Conservation (phyloP, 805 yeast genomes). For the Saturnispora hagleri region DNA sequence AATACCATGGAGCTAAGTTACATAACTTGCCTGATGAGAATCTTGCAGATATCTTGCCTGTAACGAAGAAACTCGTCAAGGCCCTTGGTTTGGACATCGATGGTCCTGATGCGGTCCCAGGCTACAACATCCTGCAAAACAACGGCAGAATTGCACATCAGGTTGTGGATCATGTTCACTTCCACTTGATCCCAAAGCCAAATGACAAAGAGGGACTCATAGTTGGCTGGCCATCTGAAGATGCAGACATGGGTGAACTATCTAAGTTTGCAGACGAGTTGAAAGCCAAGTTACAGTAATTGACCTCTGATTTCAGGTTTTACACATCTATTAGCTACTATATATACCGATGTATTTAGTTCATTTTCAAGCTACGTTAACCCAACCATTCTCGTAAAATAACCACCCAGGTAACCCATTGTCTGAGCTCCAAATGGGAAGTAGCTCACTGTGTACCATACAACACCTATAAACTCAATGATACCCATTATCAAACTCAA, state of each 20-base stretch:
- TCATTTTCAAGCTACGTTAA: slow-evolving; percentile 7
- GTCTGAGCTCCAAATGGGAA: slow-evolving; percentile 94
- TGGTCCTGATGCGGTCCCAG: slow-evolving; percentile 49
- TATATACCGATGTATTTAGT: neutral
- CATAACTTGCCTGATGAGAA: slow-evolving; percentile 92
- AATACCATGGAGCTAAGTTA: slow-evolving; percentile 85
- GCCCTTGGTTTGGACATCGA: slow-evolving; percentile 58
- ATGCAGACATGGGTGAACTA: slow-evolving; percentile 65
- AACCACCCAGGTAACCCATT: slow-evolving; percentile 31
- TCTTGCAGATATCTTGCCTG: slow-evolving; percentile 76
- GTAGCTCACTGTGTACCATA: slow-evolving; percentile 84
- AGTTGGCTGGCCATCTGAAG: slow-evolving; percentile 93
- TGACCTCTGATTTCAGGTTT: neutral
- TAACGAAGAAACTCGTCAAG: slow-evolving; percentile 76
- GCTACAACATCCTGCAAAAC: slow-evolving; percentile 86
- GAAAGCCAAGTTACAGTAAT: slow-evolving; percentile 28
- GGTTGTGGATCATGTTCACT: slow-evolving; percentile 91
- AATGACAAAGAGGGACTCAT: slow-evolving; percentile 63
- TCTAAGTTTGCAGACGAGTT: slow-evolving; percentile 59
- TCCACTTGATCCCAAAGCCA: slow-evolving; percentile 90
- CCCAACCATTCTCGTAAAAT: slow-evolving; percentile 35
- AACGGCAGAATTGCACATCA: slow-evolving; percentile 95
- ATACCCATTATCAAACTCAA: slow-evolving; percentile 69
- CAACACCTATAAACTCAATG: slow-evolving; percentile 74
- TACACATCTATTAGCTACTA: neutral